These are phyloP conservation scores for Fusarium nurragi DNA, from an alignment of 2,329 filamentous ascomycete species.

Conservation along the genomic window DNA sequence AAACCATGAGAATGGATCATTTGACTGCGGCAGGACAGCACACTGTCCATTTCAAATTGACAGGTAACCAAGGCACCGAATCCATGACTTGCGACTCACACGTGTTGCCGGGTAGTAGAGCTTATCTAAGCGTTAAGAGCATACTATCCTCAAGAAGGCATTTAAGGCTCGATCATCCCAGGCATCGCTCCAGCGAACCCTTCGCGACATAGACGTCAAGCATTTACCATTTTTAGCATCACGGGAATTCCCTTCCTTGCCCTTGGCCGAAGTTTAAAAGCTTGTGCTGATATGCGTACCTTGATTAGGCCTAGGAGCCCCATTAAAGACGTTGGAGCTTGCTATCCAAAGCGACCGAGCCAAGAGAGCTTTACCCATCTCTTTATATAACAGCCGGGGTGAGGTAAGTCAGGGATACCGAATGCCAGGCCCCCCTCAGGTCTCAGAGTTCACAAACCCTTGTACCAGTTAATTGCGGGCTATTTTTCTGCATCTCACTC, in stretches of 20 bases:
- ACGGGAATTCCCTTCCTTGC: slow-evolving; percentile 32
- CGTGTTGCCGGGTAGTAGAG: neutral
- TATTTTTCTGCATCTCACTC: slow-evolving; percentile 36
- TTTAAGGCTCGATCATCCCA: neutral
- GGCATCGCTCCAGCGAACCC: slow-evolving; percentile 1
- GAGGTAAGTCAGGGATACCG: neutral
- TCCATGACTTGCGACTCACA: neutral
- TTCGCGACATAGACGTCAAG: slow-evolving; percentile 9
- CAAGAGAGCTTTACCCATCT: neutral
- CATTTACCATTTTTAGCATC: slow-evolving; percentile 20
- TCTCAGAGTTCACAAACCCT: slow-evolving; percentile 8
- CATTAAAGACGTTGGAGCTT: slow-evolving; percentile 13
- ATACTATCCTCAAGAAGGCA: neutral
- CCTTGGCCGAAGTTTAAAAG: slow-evolving; percentile 3
- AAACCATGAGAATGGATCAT: neutral
- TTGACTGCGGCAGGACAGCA: too few relatives aligned
- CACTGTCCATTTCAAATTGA: neutral
- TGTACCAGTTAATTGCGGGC: slow-evolving; percentile 2
- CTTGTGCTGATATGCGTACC: neutral
- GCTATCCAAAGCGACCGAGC: neutral
- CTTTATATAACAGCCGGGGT: slow-evolving; percentile 1
- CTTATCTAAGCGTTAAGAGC: neutral
- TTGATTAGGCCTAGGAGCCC: slow-evolving; percentile 1
- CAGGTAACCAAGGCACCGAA: neutral
- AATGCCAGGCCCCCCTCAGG: slow-evolving; percentile 4